Evolutionary conservation across 2,329 filamentous ascomycete species (phyloP).

Genomic region (Teratosphaeria viscida): DNA sequence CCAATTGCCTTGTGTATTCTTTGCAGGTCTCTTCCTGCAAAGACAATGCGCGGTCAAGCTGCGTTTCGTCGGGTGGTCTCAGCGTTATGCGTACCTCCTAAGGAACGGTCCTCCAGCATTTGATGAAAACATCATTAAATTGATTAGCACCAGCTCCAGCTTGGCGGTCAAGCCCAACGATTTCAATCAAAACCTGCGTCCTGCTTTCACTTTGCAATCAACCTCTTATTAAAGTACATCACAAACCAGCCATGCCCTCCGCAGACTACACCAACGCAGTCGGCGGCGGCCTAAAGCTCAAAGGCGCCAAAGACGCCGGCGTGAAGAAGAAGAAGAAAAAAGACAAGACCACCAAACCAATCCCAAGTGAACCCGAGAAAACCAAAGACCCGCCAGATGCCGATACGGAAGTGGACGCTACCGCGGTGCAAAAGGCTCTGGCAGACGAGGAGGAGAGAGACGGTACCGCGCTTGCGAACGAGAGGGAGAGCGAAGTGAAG

Average conservation of each 20-base stretch:
- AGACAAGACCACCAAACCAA: conserved; percentile 9
- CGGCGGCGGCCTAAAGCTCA: conserved; percentile 73
- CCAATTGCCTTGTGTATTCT: no score
- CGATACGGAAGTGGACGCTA: conserved; percentile 2
- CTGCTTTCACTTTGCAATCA: neutral
- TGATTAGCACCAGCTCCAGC: no score
- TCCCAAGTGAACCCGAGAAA: conserved; percentile 4
- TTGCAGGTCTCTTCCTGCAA: no score
- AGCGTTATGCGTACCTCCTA: no score
- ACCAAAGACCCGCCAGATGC: neutral
- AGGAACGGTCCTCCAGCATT: no score
- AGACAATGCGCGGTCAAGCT: no score
- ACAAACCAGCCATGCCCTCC: conserved; percentile 47
- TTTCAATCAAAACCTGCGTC: neutral
- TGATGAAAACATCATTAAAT: no score
- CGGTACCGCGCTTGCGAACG: conserved; percentile 7
- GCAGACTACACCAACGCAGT: conserved; percentile 63
- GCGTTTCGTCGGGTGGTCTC: no score
- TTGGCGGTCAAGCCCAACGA: neutral
- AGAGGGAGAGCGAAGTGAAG: conserved; percentile 10
- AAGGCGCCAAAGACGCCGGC: conserved; percentile 57
- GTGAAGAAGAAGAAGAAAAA: conserved; percentile 57
- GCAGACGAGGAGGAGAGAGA: conserved; percentile 25
- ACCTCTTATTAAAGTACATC: neutral
- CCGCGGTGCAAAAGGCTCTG: conserved; percentile 20